Evolutionary conservation across 1,284 basidiomycete species (phyloP).

Genomic region (Exobasidium cylindrosporum): DNA sequence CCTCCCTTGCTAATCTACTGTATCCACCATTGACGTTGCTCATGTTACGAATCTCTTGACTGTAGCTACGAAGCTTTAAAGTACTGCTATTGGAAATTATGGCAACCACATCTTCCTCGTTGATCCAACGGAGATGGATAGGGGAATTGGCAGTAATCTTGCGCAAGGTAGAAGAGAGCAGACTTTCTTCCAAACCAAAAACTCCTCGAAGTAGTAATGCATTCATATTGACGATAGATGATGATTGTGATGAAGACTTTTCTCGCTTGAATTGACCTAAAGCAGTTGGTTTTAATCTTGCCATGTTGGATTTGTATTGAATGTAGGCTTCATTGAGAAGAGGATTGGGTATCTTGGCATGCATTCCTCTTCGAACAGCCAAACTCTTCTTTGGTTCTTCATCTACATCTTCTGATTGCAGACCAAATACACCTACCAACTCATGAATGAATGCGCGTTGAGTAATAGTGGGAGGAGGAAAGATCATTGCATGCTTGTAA

Average conservation of each 20-base stretch:
- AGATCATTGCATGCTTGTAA: slow-evolving; percentile 38
- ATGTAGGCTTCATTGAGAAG: slow-evolving; percentile 35
- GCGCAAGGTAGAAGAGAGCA: slow-evolving; percentile 28
- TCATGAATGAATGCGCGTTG: slow-evolving; percentile 46
- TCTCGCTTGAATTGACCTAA: slow-evolving; percentile 34
- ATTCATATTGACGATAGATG: slow-evolving; percentile 28
- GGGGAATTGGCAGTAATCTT: slow-evolving; percentile 6
- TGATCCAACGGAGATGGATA: slow-evolving; percentile 27
- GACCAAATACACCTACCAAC: slow-evolving; percentile 38
- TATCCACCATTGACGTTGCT: background rate
- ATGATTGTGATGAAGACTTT: background rate
- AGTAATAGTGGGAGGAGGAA: slow-evolving; percentile 33
- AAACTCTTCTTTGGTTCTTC: slow-evolving; percentile 40
- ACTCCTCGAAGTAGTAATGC: slow-evolving; percentile 38
- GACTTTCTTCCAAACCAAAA: slow-evolving; percentile 41
- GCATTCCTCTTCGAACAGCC: slow-evolving; percentile 41
- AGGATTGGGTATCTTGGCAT: slow-evolving; percentile 38
- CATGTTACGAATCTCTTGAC: slow-evolving; percentile 2
- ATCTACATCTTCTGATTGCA: slow-evolving; percentile 43
- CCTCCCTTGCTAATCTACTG: background rate
- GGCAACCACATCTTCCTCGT: slow-evolving; percentile 38
- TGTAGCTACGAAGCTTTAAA: background rate
- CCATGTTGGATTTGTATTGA: slow-evolving; percentile 18
- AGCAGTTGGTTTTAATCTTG: slow-evolving; percentile 19
- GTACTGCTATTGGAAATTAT: slow-evolving; percentile 27